Percentiles rank a stretch among this genome's conserved stretches.
phyloP scores from a whole-genome alignment of 2,329 filamentous ascomycete species.

The Xylariales sp. region DNA sequence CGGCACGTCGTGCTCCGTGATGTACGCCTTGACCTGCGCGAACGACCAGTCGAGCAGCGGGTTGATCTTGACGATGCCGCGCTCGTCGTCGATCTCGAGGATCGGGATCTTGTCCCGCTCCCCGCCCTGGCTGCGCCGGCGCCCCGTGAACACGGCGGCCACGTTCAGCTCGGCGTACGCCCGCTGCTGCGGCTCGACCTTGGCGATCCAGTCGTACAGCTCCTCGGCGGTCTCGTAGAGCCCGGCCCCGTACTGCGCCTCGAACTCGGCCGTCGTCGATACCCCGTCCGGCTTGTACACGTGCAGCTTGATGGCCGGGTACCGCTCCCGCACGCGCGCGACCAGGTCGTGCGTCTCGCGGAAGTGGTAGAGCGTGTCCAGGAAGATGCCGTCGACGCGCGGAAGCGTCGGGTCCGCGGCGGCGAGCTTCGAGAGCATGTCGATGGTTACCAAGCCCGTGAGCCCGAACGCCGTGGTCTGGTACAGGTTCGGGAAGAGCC shows the following conservation, averaged over 20 bases:
- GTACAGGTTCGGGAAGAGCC: constrained; percentile 88
- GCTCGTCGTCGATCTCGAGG: constrained; percentile 88
- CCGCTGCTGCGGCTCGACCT: constrained; percentile 94
- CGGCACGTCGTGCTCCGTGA: constrained; percentile 86
- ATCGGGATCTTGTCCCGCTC: constrained; percentile 91
- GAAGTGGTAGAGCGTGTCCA: constrained; percentile 88
- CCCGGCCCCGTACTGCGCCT: constrained; percentile 80
- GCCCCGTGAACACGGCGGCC: constrained; percentile 90
- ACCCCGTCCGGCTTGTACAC: constrained; percentile 87
- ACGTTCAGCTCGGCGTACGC: constrained; percentile 90
- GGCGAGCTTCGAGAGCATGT: constrained; percentile 84
- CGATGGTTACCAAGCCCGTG: constrained; percentile 83
- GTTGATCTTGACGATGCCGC: constrained; percentile 96
- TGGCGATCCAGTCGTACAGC: constrained; percentile 95
- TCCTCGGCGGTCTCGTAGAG: constrained; percentile 89
- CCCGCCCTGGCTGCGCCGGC: constrained; percentile 90
- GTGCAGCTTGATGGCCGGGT: constrained; percentile 84
- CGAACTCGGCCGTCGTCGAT: constrained; percentile 80
- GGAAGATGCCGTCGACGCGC: constrained; percentile 77
- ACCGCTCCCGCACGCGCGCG: constrained; percentile 78
- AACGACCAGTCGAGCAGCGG: constrained; percentile 96
- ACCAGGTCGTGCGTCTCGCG: constrained; percentile 79
- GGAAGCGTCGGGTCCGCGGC: constrained; percentile 69
- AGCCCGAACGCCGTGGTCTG: constrained; percentile 87
- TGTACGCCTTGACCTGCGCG: constrained; percentile 86